These are phyloP conservation scores for Lasiosphaeria ovina DNA, from an alignment of 495 filamentous ascomycete genomes.

Conservation along the genomic window DNA sequence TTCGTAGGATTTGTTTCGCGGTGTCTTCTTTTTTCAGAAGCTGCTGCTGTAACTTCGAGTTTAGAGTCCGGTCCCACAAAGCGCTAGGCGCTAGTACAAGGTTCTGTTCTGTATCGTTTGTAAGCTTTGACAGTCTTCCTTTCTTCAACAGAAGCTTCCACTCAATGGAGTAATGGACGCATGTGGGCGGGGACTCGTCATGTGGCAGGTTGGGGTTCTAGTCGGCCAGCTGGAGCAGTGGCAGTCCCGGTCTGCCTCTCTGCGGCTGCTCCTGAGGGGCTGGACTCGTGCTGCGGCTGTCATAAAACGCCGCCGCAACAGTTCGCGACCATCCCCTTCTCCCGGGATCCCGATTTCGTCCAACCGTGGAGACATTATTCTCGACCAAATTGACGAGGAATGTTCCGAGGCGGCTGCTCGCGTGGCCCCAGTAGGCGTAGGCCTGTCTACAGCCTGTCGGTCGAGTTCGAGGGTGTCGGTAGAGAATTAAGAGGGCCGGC, in stretches of 20 bases:
- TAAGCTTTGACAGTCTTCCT: constrained; percentile 20
- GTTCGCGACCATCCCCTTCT: too few relatives aligned
- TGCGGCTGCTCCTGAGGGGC: constrained; percentile 9
- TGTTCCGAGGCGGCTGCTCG: too few relatives aligned
- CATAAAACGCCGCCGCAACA: too few relatives aligned
- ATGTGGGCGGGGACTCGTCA: constrained; percentile 23
- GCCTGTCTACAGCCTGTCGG: too few relatives aligned
- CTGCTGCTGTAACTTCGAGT: constrained; percentile 21
- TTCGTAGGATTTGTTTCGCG: constrained; percentile 19
- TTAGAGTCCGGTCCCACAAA: constrained; percentile 16
- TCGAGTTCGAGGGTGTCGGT: too few relatives aligned
- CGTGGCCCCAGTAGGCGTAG: too few relatives aligned
- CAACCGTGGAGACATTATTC: too few relatives aligned
- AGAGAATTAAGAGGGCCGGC: too few relatives aligned
- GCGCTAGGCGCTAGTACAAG: constrained; percentile 22
- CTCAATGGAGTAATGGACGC: constrained; percentile 33
- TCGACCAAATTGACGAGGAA: too few relatives aligned
- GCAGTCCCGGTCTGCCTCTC: constrained; percentile 16
- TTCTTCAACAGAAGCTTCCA: constrained; percentile 31
- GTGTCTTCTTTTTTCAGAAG: constrained; percentile 15
- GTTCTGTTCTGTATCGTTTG: constrained; percentile 32
- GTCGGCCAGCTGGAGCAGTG: constrained; percentile 20
- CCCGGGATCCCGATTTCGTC: too few relatives aligned
- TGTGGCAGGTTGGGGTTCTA: constrained; percentile 23
- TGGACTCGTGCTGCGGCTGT: constrained; percentile 13